Evolutionary conservation across 108 stramenopile species (phyloP), one percentile per base, ranked within the genome.

Genomic region (Skeletonema grethae): DNA sequence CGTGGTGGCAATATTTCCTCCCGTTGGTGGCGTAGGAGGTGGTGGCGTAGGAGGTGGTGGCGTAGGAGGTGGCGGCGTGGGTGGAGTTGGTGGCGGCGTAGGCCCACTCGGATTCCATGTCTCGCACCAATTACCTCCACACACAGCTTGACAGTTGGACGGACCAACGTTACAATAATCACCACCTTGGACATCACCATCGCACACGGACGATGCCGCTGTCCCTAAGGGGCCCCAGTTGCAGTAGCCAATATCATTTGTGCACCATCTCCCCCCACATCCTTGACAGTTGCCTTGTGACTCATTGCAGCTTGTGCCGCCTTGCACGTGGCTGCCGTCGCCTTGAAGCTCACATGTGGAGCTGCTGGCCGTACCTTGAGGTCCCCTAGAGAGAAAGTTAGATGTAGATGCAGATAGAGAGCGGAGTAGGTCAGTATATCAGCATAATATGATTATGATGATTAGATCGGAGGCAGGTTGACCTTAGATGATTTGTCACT

Each of bases 1-100:
- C 1, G 74, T 80, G 2, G 73, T 80, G 7, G 79, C 79, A 20
- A 13, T 65, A 18, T 38, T 36, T 10, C 41, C 25, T 70, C 73
- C 73, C 4, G 76, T 46, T 0, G 25, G 25, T 28, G 25, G 25
- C 25, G 25, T 28, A 28, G 25, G 25, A 28, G 8, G 34, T 6
- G 65, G 57, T n/a, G 77, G 65, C 5, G 77, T 32, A 38, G 72
- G 59, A 0, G 61, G 41, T 7, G 50, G 4, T 53, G 50, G 50
- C 22, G 50, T 22, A 2, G 50, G 1, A 9, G 50, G 20, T 22
- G 50, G 50, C 20, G 48, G 48, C n/a, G n/a, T n/a, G n/a, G 50
- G 4, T 53, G 50, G 50, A 24, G 50, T 22, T 0, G 50, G 1
- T 2, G 50, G 20, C 9, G 50, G 50, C 7, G 34, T 34, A 34